These are phyloP conservation scores for Lactarius pseudohatsudake DNA, from an alignment of 768 basidiomycete genomes.

Conservation along the genomic window DNA sequence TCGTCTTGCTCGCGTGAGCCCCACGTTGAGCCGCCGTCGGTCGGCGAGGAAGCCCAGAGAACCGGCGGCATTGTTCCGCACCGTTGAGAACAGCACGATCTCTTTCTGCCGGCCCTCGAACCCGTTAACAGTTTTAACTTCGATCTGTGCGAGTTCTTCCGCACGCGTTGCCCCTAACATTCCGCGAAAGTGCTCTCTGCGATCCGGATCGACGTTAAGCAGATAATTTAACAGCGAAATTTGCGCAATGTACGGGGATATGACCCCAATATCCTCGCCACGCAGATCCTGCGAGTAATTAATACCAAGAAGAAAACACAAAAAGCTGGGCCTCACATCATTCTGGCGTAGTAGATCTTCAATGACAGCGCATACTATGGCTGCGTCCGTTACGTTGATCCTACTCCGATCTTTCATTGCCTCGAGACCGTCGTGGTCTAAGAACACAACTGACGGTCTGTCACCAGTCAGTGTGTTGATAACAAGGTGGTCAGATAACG, in stretches of 20 bases:
- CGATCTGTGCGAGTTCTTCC: conserved; percentile 64
- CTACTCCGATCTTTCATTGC: conserved; percentile 65
- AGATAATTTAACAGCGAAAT: conserved; percentile 71
- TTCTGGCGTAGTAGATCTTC: conserved; percentile 67
- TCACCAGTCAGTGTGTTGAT: conserved; percentile 40
- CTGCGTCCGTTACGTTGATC: conserved; percentile 75
- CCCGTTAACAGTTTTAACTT: conserved; percentile 92
- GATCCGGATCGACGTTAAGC: conserved; percentile 55
- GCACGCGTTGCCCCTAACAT: conserved; percentile 67
- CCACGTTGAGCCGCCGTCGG: conserved; percentile 83
- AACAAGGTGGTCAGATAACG: conserved; percentile 53
- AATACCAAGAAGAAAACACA: conserved; percentile 1
- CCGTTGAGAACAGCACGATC: conserved; percentile 88
- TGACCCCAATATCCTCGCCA: conserved; percentile 85
- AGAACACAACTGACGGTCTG: conserved; percentile 69
- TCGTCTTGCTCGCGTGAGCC: conserved; percentile 83
- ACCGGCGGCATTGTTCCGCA: conserved; percentile 75
- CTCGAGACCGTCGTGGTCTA: conserved; percentile 77
- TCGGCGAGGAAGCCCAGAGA: conserved; percentile 90
- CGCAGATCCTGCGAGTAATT: conserved; percentile 49
- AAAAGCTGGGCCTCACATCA: conserved; percentile 6
- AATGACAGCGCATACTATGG: conserved; percentile 74
- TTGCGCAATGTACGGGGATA: conserved; percentile 90
- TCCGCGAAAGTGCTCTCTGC: conserved; percentile 51
- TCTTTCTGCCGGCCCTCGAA: conserved; percentile 95